Evolutionary conservation across 768 basidiomycete genomes (phyloP).

Genomic region (Boletus subcaerulescens): DNA sequence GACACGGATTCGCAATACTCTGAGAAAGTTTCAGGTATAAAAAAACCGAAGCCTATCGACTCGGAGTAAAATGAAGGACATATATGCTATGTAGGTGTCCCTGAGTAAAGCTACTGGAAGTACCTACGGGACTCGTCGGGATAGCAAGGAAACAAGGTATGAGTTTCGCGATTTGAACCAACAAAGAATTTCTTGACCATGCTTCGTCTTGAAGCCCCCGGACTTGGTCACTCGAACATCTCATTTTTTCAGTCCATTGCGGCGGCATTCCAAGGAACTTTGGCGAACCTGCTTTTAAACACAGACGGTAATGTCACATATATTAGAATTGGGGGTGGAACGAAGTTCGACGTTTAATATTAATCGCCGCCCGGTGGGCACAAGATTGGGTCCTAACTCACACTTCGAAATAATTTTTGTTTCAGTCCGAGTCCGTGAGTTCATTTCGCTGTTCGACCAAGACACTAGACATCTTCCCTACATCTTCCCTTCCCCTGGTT

Average conservation of each 20-base stretch:
- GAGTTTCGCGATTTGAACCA: neutral
- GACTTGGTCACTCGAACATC: neutral
- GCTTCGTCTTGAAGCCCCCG: neutral
- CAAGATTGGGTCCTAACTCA: too few species aligned
- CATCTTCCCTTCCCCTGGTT: neutral
- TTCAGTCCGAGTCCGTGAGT: too few species aligned
- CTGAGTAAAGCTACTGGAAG: neutral
- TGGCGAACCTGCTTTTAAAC: neutral
- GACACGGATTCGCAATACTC: neutral
- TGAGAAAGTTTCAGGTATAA: neutral
- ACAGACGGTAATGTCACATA: neutral
- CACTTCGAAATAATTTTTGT: too few species aligned
- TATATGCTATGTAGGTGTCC: neutral
- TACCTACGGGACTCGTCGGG: neutral
- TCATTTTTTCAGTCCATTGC: neutral
- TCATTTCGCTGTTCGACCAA: too few species aligned
- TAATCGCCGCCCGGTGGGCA: too few species aligned
- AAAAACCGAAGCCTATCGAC: neutral
- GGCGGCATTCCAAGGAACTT: neutral
- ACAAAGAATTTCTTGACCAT: neutral
- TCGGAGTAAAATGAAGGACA: too few species aligned
- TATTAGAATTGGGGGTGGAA: neutral
- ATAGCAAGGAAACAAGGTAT: neutral
- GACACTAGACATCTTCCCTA: neutral
- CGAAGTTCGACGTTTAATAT: neutral